Percentiles rank a stretch among this genome's conserved stretches.
phyloP scores from a whole-genome alignment of 176 grass and related monocot species.

The Puccinellia tenuiflora region DNA sequence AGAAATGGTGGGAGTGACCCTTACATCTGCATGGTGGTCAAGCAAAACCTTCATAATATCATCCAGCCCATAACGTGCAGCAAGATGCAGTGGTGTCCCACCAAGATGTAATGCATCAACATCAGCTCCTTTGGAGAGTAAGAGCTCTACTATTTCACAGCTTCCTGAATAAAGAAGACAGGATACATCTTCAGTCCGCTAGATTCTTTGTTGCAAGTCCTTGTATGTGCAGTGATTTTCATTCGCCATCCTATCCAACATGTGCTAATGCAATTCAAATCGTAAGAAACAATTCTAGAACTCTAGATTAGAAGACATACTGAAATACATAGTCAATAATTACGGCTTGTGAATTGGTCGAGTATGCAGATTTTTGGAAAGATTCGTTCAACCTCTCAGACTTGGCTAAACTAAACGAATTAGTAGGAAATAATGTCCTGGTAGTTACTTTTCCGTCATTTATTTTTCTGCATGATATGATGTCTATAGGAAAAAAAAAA shows the following conservation, averaged over 20 bases:
- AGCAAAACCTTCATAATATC: slow-evolving; percentile 28
- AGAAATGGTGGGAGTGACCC: neutral
- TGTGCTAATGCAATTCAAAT: neutral
- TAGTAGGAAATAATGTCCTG: neutral
- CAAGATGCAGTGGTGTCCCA: slow-evolving; percentile 20
- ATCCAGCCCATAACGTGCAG: neutral
- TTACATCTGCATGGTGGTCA: slow-evolving; percentile 23
- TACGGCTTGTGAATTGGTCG: neutral
- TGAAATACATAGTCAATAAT: neutral
- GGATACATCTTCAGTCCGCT: neutral
- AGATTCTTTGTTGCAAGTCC: neutral
- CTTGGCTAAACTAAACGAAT: neutral
- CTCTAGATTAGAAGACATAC: neutral
- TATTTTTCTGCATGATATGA: neutral
- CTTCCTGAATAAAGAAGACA: slow-evolving; percentile 7
- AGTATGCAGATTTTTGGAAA: neutral
- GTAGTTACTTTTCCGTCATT: neutral
- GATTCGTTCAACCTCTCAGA: neutral
- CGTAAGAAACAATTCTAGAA: neutral
- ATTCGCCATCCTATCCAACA: neutral
- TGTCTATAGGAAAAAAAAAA: neutral
- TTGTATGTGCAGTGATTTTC: neutral
- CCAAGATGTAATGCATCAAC: neutral
- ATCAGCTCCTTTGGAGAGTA: slow-evolving; percentile 20
- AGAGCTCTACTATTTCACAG: slow-evolving; percentile 20